Evolutionary conservation across 2,329 filamentous ascomycete species (phyloP), one percentile per base, ranked within the genome.

Genomic region (Ceratocystis variospora): DNA sequence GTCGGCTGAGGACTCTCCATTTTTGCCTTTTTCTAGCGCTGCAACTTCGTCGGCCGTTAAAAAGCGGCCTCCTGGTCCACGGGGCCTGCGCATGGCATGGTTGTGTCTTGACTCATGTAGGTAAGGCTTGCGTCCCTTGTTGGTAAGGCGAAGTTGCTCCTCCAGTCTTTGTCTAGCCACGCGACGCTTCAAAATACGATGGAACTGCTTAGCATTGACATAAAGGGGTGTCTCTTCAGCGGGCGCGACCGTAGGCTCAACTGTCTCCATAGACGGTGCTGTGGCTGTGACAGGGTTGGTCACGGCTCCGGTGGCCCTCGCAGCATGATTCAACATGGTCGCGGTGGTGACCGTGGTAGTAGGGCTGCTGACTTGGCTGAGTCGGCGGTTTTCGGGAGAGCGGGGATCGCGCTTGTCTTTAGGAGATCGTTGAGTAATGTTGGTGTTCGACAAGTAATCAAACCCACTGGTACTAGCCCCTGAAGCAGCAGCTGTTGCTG

Each of bases 181-280:
- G 68, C 94, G 85, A 67, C 94, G 84, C 80, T 99, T 97, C 65
- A 99, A 77, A 62, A 99, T 99, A 31, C 94, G 88, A 74, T 99
- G 94, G 71, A 99, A 99, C 73, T 99, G 94, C 75, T 99, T 99
- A 4, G 94, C 94, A 72, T 99, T 99, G 72, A 99, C 94, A 71
- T 99, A 99, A 0, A 99, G 79, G 0, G 94, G 94, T 0, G 93
- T 93, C 73, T 99, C 94, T 74, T 97, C 94, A 3, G 86, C 85
- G 15, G 83, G 82, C 10, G 82, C 80, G 28, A 37, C 55, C 1
- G 87, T 79, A 0, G 88, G 80, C 3, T 87, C 79, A 0, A 87
- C 83, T 72, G 94, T 84, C 73, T 96, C 93, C 5, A 91, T 90
- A 0, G 90, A 93, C 15, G 83, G 82, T 15, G 82, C 81, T 2